Conservation (phyloP, 2,329 filamentous ascomycete genomes). For the Chrysoporthe cubensis region DNA sequence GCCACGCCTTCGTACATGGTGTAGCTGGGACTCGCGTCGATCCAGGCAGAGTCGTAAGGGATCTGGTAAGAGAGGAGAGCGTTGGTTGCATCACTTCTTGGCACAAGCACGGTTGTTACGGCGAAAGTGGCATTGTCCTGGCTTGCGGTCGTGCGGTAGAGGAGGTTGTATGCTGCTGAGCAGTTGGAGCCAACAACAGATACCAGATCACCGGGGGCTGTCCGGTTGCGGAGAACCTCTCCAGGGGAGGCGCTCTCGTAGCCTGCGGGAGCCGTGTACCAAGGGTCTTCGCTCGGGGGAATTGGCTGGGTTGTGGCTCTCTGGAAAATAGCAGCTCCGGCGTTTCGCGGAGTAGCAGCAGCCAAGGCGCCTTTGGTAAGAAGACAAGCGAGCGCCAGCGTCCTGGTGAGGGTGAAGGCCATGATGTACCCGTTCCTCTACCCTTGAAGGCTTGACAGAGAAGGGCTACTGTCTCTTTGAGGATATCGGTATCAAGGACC, state of each 20-base stretch:
- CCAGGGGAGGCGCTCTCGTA: conserved; percentile 16
- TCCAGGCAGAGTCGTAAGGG: conserved; percentile 43
- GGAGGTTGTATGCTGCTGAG: conserved; percentile 37
- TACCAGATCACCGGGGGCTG: conserved; percentile 6
- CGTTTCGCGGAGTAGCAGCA: neutral
- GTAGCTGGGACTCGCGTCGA: conserved; percentile 45
- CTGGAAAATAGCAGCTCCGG: neutral
- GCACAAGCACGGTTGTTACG: conserved; percentile 41
- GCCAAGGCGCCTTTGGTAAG: conserved; percentile 7
- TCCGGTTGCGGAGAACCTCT: conserved; percentile 20
- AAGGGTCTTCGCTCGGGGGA: conserved; percentile 20
- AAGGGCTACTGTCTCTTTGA: conserved; percentile 1
- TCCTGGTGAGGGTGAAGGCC: neutral
- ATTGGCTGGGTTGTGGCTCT: conserved; percentile 5
- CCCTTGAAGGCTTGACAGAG: neutral
- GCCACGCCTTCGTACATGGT: conserved; percentile 33
- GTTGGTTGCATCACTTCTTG: conserved; percentile 30
- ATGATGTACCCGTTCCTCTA: neutral
- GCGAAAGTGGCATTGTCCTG: conserved; percentile 39
- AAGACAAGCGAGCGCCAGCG: conserved; percentile 7
- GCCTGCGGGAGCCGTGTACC: conserved; percentile 19
- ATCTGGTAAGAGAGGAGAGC: conserved; percentile 47
- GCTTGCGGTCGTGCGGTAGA: conserved; percentile 42
- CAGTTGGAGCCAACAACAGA: conserved; percentile 12
- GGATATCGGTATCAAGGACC: neutral